Conservation (phyloP, 2,329 filamentous ascomycete species). For the Colletotrichum spinosum region DNA sequence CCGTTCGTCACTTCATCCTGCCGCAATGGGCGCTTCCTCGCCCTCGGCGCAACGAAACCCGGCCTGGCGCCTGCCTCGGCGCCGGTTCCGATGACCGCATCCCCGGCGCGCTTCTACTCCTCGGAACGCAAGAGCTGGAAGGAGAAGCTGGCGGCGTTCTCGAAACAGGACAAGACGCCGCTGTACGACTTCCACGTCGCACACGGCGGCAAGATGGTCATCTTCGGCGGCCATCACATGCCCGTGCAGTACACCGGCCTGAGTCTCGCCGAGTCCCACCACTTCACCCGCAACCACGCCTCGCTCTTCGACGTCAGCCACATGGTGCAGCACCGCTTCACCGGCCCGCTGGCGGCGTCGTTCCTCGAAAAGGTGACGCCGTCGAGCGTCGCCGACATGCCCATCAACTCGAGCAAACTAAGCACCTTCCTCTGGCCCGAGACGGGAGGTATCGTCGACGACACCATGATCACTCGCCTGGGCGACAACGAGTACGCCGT, state of each 20-base stretch:
- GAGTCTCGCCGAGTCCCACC: slow-evolving; percentile 85
- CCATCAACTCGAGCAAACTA: slow-evolving; percentile 78
- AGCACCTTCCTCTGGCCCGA: slow-evolving; percentile 84
- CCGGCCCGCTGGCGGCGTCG: slow-evolving; percentile 80
- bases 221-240: slow-evolving; percentile 95
- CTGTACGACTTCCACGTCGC: slow-evolving; percentile 83
- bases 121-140: slow-evolving; percentile 34
- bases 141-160: slow-evolving; percentile 40
- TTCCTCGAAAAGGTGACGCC: slow-evolving; percentile 91
- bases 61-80: slow-evolving; percentile 22
- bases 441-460: slow-evolving; percentile 93
- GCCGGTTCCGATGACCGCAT: slow-evolving; percentile 21
- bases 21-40: slow-evolving; percentile 24
- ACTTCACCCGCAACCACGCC: slow-evolving; percentile 87
- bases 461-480: slow-evolving; percentile 90
- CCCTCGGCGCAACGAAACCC: slow-evolving; percentile 7
- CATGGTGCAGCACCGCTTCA: slow-evolving; percentile 93
- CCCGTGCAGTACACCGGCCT: slow-evolving; percentile 87
- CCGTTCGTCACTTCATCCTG: slow-evolving; percentile 21
- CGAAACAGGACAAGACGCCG: slow-evolving; percentile 71
- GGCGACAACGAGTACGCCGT: slow-evolving; percentile 83
- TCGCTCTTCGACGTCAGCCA: slow-evolving; percentile 97
- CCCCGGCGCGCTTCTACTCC: slow-evolving; percentile 23
- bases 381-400: slow-evolving; percentile 73
- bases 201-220: slow-evolving; percentile 91